phyloP scores from a whole-genome alignment of 345 rosid species.

The Melaleuca quinquenervia region DNA sequence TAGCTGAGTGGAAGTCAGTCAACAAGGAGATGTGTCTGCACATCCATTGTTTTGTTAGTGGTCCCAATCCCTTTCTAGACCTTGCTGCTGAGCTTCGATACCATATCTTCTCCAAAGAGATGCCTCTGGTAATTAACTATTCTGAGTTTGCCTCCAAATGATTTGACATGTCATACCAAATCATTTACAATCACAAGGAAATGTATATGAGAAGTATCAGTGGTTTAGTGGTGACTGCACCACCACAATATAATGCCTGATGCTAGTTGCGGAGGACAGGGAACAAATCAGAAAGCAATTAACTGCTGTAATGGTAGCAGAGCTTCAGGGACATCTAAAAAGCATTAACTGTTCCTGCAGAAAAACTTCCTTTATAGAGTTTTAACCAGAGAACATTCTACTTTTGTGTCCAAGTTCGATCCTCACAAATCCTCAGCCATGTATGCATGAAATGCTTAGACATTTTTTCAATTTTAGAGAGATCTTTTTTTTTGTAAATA shows the following conservation, averaged over 20 bases:
- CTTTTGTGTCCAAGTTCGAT: neutral
- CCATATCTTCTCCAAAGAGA: conserved; percentile 85
- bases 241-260: neutral
- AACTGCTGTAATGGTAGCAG: neutral
- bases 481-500: neutral
- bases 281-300: neutral
- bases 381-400: neutral
- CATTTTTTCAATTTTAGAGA: neutral
- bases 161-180: neutral
- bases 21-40: conserved; percentile 50
- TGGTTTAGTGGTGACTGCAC: neutral
- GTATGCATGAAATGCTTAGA: neutral
- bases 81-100: conserved; percentile 84
- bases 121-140: conserved; percentile 59
- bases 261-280: neutral
- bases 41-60: conserved; percentile 75
- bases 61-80: conserved; percentile 55
- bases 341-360: neutral
- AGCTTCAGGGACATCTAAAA: neutral
- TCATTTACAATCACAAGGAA: neutral
- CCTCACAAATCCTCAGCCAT: neutral
- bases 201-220: neutral
- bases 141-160: neutral
- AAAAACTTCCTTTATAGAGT: neutral
- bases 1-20: conserved; percentile 86